These are phyloP conservation scores for Aspergillus intermedius DNA, from an alignment of 2,329 filamentous ascomycete genomes.

Conservation along the genomic window DNA sequence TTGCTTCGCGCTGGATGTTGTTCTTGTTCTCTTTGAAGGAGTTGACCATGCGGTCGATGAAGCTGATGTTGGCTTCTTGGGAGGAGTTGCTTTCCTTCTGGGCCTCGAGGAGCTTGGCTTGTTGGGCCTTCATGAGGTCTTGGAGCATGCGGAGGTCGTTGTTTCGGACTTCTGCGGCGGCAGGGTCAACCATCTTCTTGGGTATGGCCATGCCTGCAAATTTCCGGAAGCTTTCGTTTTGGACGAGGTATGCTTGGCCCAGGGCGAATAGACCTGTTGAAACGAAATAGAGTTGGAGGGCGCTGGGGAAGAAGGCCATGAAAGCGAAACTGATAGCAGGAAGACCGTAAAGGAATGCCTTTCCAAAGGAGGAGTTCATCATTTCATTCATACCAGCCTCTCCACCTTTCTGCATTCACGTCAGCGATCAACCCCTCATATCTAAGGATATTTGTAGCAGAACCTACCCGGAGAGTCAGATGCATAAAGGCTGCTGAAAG, in stretches of 20 bases:
- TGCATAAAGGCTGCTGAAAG: constrained; percentile 53
- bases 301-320: constrained; percentile 50
- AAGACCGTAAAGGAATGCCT: constrained; percentile 38
- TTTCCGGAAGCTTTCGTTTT: constrained; percentile 26
- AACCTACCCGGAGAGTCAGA: constrained; percentile 52
- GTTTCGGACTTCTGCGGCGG: background rate
- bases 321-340: constrained; percentile 50
- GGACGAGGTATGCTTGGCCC: constrained; percentile 43
- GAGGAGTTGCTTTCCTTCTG: background rate
- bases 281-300: constrained; percentile 59
- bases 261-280: constrained; percentile 31
- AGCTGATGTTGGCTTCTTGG: background rate
- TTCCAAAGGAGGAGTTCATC: constrained; percentile 23
- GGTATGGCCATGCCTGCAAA: constrained; percentile 20
- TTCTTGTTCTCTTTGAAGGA: constrained; percentile 14
- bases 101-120: background rate
- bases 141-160: background rate
- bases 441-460: background rate
- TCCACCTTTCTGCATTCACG: constrained; percentile 28
- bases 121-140: background rate
- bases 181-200: background rate
- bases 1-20: constrained; percentile 15
- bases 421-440: background rate
- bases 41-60: constrained; percentile 24
- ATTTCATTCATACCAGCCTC: constrained; percentile 30